Evolutionary conservation across 2,329 filamentous ascomycete species (phyloP).

Genomic region (Amauroascus niger): DNA sequence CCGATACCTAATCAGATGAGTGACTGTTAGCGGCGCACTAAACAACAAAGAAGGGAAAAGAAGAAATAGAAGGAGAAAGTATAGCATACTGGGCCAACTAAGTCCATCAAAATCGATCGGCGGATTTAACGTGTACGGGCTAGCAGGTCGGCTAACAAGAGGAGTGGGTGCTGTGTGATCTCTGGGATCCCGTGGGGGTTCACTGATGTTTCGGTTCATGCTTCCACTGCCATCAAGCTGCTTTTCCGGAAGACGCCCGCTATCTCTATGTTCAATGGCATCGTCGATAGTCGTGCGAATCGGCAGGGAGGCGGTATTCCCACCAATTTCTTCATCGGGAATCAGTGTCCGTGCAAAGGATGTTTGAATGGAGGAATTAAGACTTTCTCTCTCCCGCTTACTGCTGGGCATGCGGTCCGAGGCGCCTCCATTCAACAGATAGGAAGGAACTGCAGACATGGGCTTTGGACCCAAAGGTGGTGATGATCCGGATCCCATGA

Average conservation of each 20-base stretch:
- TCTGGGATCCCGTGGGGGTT: constrained; percentile 45
- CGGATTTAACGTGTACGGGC: constrained; percentile 42
- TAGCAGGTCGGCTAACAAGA: constrained; percentile 42
- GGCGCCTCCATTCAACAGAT: constrained; percentile 48
- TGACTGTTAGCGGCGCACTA: background rate
- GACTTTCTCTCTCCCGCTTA: constrained; percentile 47
- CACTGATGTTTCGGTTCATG: constrained; percentile 31
- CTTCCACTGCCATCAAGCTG: constrained; percentile 11
- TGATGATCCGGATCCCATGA: constrained; percentile 39
- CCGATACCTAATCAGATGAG: constrained; percentile 31
- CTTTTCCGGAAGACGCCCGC: background rate
- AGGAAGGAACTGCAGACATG: constrained; percentile 46
- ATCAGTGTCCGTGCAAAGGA: constrained; percentile 45
- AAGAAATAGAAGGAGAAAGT: background rate
- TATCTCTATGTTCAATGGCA: background rate
- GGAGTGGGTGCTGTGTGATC: constrained; percentile 44
- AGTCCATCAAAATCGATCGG: constrained; percentile 45
- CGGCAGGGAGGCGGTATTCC: background rate
- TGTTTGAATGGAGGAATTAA: constrained; percentile 50
- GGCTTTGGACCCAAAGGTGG: constrained; percentile 39
- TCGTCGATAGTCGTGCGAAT: background rate
- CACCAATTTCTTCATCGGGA: constrained; percentile 30
- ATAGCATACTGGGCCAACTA: constrained; percentile 43
- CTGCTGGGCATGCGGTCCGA: constrained; percentile 43
- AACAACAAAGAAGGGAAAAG: background rate